phyloP scores from a whole-genome alignment of 2,329 filamentous ascomycete species.

The Xylaria sp. region DNA sequence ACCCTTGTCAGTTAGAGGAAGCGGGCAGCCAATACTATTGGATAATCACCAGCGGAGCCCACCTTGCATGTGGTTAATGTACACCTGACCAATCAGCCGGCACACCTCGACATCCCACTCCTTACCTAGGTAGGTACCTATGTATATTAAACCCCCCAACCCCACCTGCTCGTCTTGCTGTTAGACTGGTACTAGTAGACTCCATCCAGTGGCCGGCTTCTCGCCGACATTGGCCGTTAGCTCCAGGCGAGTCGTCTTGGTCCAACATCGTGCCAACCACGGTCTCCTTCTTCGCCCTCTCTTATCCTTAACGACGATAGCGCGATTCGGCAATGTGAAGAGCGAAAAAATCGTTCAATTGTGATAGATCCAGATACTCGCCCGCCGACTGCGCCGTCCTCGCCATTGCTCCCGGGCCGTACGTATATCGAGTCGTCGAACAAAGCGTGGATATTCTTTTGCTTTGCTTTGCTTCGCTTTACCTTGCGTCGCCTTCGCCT shows the following conservation, averaged over 20 bases:
- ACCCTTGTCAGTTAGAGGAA: neutral
- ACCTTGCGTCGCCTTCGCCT: neutral
- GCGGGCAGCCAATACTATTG: too few species aligned
- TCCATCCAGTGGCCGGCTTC: constrained; percentile 10
- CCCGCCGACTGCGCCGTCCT: neutral
- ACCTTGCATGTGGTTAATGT: too few species aligned
- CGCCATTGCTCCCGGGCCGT: neutral
- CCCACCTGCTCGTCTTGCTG: constrained; percentile 26
- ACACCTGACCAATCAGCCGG: too few species aligned
- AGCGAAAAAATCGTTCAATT: neutral
- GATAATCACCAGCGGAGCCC: too few species aligned
- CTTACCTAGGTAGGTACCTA: neutral
- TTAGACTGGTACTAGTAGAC: neutral
- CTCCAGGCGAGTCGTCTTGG: constrained; percentile 19
- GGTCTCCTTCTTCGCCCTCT: constrained; percentile 13
- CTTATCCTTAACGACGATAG: constrained; percentile 12
- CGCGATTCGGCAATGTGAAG: constrained; percentile 9
- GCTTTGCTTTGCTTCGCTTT: too few species aligned
- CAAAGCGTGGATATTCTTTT: constrained; percentile 6
- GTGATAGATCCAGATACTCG: neutral
- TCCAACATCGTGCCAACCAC: constrained; percentile 11
- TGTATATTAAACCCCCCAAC: constrained; percentile 10
- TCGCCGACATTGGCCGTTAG: constrained; percentile 33
- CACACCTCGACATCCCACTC: constrained; percentile 12
- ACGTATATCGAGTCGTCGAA: neutral